Evolutionary conservation across 2,329 filamentous ascomycete genomes (phyloP).

Genomic region (Fonsecaea pedrosoi): DNA sequence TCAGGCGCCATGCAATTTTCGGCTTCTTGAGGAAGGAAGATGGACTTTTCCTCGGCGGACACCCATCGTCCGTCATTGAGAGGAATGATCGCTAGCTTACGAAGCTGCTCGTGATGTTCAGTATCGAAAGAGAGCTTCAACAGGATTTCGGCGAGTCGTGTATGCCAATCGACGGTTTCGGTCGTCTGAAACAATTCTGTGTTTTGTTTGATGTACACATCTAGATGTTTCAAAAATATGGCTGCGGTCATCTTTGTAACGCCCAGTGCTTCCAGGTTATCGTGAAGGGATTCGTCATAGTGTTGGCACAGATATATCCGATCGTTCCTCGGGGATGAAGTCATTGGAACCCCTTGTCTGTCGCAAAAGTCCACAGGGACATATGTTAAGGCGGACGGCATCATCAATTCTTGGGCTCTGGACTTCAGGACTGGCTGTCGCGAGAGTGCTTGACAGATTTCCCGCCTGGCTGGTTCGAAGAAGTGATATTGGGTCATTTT

Average conservation of each 20-base stretch:
- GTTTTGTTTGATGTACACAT: background rate
- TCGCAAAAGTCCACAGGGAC: conserved; percentile 18
- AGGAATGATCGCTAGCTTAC: conserved; percentile 15
- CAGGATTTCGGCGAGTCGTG: conserved; percentile 17
- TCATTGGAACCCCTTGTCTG: conserved; percentile 14
- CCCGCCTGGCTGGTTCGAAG: conserved; percentile 13
- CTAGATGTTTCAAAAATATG: conserved; percentile 19
- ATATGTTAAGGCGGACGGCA: conserved; percentile 12
- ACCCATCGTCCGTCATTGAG: conserved; percentile 22
- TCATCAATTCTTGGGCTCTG: conserved; percentile 13
- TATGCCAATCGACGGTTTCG: conserved; percentile 12
- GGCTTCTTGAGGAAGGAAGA: conserved; percentile 17
- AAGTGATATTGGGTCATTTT: conserved; percentile 1
- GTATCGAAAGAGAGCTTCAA: conserved; percentile 16
- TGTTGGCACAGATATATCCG: conserved; percentile 5
- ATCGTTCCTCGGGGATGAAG: conserved; percentile 15
- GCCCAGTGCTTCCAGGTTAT: conserved; percentile 15
- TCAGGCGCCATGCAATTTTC: conserved; percentile 8
- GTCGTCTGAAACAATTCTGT: background rate
- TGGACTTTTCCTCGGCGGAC: conserved; percentile 3
- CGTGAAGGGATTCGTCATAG: conserved; percentile 8
- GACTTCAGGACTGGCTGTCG: conserved; percentile 18
- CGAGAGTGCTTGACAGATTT: conserved; percentile 9
- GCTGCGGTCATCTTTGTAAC: conserved; percentile 14
- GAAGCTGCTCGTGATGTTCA: conserved; percentile 7